phyloP scores from a whole-genome alignment of 345 rosid genomes.

The Physaria fendleri region DNA sequence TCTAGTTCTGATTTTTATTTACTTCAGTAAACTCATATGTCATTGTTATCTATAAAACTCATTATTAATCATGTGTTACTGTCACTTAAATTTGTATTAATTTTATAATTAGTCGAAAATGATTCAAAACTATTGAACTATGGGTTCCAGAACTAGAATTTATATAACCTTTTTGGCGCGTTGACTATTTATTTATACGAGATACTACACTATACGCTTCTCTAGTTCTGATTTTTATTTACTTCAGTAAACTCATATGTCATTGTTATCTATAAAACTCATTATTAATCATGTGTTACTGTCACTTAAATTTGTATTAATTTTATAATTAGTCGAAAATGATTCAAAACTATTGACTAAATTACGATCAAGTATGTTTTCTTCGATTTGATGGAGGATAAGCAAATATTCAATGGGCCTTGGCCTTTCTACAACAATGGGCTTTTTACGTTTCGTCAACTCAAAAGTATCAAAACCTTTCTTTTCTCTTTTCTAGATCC shows the following conservation, averaged over 20 bases:
- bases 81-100: not conserved
- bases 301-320: not conserved
- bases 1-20: not conserved
- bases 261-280: not conserved
- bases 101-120: too few species aligned
- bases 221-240: not conserved
- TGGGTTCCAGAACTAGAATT: too few species aligned
- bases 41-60: not conserved
- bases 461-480: not conserved
- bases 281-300: not conserved
- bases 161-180: too few species aligned
- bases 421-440: not conserved
- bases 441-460: slow-evolving; percentile 12
- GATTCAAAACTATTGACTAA: too few species aligned
- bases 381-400: too few species aligned
- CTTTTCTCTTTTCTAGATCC: slow-evolving; percentile 8
- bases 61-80: not conserved
- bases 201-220: not conserved
- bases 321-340: too few species aligned
- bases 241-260: not conserved
- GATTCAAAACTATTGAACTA: too few species aligned
- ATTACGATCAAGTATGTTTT: too few species aligned
- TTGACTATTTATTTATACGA: too few species aligned
- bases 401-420: too few species aligned
- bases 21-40: not conserved